Percentiles rank a stretch among this genome's conserved stretches.
phyloP scores from a whole-genome alignment of 805 yeast species.

The Candida insectalens region DNA sequence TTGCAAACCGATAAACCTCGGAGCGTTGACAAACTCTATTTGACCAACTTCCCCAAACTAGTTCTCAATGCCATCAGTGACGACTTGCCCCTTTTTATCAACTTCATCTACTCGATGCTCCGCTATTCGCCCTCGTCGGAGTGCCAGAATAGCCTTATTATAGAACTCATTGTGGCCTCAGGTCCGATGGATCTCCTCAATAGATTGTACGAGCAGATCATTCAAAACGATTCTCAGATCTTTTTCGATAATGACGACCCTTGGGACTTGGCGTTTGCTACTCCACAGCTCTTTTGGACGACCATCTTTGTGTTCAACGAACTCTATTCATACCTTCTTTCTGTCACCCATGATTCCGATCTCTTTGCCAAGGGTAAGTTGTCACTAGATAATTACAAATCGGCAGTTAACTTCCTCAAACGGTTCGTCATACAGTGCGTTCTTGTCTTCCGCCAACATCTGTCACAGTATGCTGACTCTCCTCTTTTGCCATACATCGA shows the following conservation, averaged over 20 bases:
- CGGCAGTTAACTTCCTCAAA: slow-evolving; percentile 39
- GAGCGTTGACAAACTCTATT: not conserved
- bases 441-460: slow-evolving; percentile 12
- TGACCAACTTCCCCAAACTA: not conserved
- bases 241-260: not conserved
- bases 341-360: slow-evolving; percentile 59
- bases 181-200: slow-evolving; percentile 12
- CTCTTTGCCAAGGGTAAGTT: slow-evolving; percentile 36
- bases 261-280: not conserved
- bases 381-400: slow-evolving; percentile 25
- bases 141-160: slow-evolving; percentile 12
- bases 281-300: slow-evolving; percentile 17
- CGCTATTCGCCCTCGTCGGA: slow-evolving; percentile 10
- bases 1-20: not conserved
- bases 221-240: not conserved
- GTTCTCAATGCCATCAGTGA: not conserved
- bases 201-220: slow-evolving; percentile 8
- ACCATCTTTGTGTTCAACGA: slow-evolving; percentile 46
- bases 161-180: slow-evolving; percentile 16
- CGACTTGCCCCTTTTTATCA: not conserved
- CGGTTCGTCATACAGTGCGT: slow-evolving; percentile 34
- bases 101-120: slow-evolving; percentile 10
- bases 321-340: slow-evolving; percentile 54
- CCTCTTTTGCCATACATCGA: slow-evolving; percentile 1
- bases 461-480: not conserved